These are phyloP conservation scores for Osmanthus fragrans DNA, from an alignment of 257 asterid species.

Conservation along the genomic window DNA sequence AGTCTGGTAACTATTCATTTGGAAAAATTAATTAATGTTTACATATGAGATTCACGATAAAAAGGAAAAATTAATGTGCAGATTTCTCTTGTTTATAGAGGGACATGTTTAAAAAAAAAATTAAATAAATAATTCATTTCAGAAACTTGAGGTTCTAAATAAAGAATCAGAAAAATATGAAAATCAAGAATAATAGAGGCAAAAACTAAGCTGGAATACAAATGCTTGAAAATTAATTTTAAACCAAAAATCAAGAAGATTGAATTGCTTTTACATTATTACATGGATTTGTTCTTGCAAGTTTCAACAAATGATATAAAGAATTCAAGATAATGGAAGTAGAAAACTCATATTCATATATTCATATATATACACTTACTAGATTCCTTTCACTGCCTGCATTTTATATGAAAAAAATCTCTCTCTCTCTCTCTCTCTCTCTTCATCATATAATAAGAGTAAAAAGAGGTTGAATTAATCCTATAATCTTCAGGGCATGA, in stretches of 20 bases:
- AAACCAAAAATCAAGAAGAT: too few species aligned
- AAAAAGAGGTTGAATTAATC: not conserved
- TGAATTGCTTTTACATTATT: too few species aligned
- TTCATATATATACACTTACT: not conserved
- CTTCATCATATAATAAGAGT: not conserved
- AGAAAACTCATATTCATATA: too few species aligned
- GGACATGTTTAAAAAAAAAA: too few species aligned
- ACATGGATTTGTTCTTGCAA: too few species aligned
- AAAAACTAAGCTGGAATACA: too few species aligned
- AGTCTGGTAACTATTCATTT: not conserved
- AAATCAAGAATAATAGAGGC: not conserved
- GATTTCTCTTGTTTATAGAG: not conserved
- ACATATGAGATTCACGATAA: not conserved
- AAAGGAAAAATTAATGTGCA: too few species aligned
- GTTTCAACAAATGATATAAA: too few species aligned
- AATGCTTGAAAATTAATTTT: too few species aligned
- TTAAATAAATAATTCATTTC: too few species aligned
- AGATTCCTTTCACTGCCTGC: not conserved
- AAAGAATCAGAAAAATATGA: not conserved
- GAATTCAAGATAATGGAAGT: too few species aligned
- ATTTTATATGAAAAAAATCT: not conserved
- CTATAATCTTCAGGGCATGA: slow-evolving; percentile 1
- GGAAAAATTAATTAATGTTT: not conserved
- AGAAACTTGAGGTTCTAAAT: not conserved
- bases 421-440: not conserved